Evolutionary conservation across 371 early-diverging fungal genomes (phyloP).

Genomic region (Conidiobolus coronatus): DNA sequence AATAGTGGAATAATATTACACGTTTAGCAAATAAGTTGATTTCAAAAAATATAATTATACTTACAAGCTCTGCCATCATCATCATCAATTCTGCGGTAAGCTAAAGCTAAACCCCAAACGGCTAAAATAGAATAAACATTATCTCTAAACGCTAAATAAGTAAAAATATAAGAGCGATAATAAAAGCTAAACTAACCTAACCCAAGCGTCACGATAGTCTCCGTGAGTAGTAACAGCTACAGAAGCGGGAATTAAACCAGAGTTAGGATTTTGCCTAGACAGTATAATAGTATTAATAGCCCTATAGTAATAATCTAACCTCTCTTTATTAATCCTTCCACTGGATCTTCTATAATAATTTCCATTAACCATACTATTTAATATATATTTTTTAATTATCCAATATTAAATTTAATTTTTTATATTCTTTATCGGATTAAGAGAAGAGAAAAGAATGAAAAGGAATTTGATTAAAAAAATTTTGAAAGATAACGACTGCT

Average conservation of each 20-base stretch:
- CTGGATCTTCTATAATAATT: conserved; percentile 2
- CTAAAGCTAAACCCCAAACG: conserved; percentile 65
- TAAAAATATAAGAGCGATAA: neutral
- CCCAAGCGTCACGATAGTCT: conserved; percentile 81
- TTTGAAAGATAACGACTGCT: no score
- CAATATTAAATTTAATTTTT: no score
- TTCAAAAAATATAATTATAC: conserved; percentile 4
- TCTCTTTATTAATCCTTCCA: conserved; percentile 13
- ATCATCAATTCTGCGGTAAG: conserved; percentile 64
- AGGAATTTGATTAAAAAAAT: no score
- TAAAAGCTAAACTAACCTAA: conserved; percentile 25
- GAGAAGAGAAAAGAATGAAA: no score
- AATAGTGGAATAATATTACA: neutral
- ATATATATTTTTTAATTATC: no score
- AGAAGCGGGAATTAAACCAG: conserved; percentile 77
- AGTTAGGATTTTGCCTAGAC: conserved; percentile 51
- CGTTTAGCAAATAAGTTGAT: no score
- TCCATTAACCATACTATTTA: no score
- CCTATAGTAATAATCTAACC: conserved; percentile 53
- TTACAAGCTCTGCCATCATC: conserved; percentile 60
- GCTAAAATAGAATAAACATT: conserved; percentile 83
- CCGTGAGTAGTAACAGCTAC: conserved; percentile 65
- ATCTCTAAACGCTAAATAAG: conserved; percentile 26
- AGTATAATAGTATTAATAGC: conserved; percentile 51
- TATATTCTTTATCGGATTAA: no score